These are phyloP conservation scores for Auxenochlorella pyrenoidosa DNA, from an alignment of 139 green algal species.

Conservation along the genomic window DNA sequence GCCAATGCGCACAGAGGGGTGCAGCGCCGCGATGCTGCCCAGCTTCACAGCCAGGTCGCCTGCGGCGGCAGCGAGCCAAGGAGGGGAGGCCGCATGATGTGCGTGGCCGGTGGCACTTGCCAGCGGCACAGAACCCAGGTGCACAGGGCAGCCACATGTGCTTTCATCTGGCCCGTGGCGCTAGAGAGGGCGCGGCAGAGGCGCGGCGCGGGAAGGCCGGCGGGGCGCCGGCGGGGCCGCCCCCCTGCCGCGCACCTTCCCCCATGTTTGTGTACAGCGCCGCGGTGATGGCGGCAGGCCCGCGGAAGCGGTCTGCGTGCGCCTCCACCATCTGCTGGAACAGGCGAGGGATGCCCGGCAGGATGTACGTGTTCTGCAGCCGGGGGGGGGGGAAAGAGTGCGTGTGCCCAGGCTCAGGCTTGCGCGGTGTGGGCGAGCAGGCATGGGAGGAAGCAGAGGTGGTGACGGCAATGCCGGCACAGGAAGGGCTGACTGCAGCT, in stretches of 20 bases:
- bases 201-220: background rate
- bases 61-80: background rate
- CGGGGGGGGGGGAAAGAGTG: background rate
- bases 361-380: slow-evolving; percentile 56
- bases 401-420: too few species aligned
- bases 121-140: too few species aligned
- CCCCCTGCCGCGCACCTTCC: slow-evolving; percentile 32
- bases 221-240: background rate
- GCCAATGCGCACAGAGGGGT: slow-evolving; percentile 58
- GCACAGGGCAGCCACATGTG: background rate
- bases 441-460: too few species aligned
- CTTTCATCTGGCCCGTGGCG: too few species aligned
- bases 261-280: slow-evolving; percentile 52
- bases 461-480: too few species aligned
- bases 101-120: too few species aligned
- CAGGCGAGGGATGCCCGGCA: slow-evolving; percentile 82
- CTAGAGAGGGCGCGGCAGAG: background rate
- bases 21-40: background rate
- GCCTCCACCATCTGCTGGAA: slow-evolving; percentile 76
- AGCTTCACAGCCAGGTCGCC: slow-evolving; percentile 24
- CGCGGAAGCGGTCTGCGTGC: slow-evolving; percentile 56
- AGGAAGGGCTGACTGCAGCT: too few species aligned
- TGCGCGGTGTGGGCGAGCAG: too few species aligned
- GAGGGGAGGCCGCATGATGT: background rate
- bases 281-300: slow-evolving; percentile 17